A percentile compares a stretch with the other conserved stretches of the same genome.
Evolutionary conservation across 768 basidiomycete species (phyloP).

Genomic region (Ramaria sp.): DNA sequence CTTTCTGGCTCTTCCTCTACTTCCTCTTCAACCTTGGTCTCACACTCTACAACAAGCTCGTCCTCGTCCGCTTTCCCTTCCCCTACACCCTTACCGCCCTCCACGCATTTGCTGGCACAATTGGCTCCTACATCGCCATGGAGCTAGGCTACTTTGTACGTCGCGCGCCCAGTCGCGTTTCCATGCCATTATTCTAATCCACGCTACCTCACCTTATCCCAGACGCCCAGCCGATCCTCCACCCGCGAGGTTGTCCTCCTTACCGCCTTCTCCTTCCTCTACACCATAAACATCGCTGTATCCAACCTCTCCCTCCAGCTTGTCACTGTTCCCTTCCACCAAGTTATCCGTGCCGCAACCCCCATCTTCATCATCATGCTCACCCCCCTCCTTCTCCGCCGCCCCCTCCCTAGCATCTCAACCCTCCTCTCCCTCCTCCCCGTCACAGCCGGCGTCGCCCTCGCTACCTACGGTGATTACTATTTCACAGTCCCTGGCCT

Average conservation of each 20-base stretch:
- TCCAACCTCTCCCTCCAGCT: slow-evolving; percentile 85
- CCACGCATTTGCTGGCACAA: slow-evolving; percentile 76
- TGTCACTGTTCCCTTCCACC: slow-evolving; percentile 93
- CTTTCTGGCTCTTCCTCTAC: slow-evolving; percentile 67
- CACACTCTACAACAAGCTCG: slow-evolving; percentile 91
- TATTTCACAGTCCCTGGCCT: slow-evolving; percentile 82
- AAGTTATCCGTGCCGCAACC: slow-evolving; percentile 87
- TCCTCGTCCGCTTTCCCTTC: slow-evolving; percentile 87
- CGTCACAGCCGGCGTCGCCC: slow-evolving; percentile 80
- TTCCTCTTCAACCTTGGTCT: slow-evolving; percentile 86
- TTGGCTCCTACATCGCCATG: slow-evolving; percentile 66
- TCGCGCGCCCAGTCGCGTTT: background rate
- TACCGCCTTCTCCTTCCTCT: slow-evolving; percentile 76
- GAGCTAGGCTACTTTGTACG: slow-evolving; percentile 42
- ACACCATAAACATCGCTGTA: slow-evolving; percentile 89
- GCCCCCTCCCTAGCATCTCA: slow-evolving; percentile 46
- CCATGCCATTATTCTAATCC: background rate
- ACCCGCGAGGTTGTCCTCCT: slow-evolving; percentile 48
- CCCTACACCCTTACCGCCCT: slow-evolving; percentile 92
- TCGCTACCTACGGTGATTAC: slow-evolving; percentile 95
- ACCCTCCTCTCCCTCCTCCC: slow-evolving; percentile 69
- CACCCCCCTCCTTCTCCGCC: slow-evolving; percentile 55
- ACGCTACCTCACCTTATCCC: background rate
- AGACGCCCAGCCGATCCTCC: slow-evolving; percentile 42
- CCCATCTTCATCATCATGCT: slow-evolving; percentile 87